Base-by-base conservation (phyloP, 177 flowering plant genomes). In the Vitis hybrid region DNA sequence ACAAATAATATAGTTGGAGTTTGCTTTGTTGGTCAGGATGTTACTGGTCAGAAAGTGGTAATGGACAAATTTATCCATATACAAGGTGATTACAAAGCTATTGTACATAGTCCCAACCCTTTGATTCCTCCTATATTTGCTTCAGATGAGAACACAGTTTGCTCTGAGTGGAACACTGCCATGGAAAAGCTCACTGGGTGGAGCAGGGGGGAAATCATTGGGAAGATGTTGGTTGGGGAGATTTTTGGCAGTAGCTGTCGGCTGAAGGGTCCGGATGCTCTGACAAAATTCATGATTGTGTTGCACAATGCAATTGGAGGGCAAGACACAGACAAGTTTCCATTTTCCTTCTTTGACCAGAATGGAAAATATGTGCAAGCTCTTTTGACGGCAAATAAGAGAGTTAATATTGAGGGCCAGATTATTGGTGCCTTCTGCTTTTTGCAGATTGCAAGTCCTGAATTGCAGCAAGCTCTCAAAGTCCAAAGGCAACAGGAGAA, bases 101-200 rank as follows among this genome's bases (percentile, higher is more conserved):
- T 90, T 64, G 82, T 90, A 60, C 94, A 90, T 51, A 90, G 85
- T 71, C 94, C 90, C 27, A 88, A 82, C 71, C 85, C 92, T 74
- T 65, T 90, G 78, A 90, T 90, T 56, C 92, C 92, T 63, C 91
- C 94, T 20, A 90, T 90, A 78, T 90, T 90, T 81, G 90, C 88
- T 21, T 83, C 88, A 11, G 94, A 90, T 74, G 91, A 88, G 71
- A 88, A 84, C 71, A 84, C 90, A 2, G 85, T 82, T 71, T 90
- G 94, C 88, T 83, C 82, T 61, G 94, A 90, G 79, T 90, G 94
- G 94, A 90, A 90, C 70, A 81, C 85, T 46, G 92, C 91, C 65
- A 85, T 86, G 87, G 92, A 88, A 66, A 90, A 87, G 77, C 86
- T 90, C 72, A 85, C 90, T 41, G 92, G 94, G n/a, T 90, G 91